Conservation (phyloP, 306 rosid genomes). For the Urtica urens region DNA sequence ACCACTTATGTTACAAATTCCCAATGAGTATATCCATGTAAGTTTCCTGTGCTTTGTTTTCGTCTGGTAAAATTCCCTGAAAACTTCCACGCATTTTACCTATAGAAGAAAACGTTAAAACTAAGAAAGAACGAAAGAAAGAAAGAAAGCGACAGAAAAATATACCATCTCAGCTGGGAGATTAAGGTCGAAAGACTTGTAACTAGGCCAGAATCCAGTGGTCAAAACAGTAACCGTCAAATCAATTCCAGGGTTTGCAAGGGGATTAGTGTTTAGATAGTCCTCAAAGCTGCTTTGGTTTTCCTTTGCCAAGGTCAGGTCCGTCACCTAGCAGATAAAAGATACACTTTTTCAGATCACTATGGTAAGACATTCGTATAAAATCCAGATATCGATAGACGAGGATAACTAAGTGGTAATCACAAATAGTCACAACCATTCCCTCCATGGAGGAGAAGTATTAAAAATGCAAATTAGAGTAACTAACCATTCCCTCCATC, state of each 20-base stretch:
- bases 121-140: background rate
- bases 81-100: conserved; percentile 41
- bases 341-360: background rate
- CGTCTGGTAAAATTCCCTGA: conserved; percentile 38
- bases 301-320: conserved; percentile 41
- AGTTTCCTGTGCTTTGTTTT: conserved; percentile 46
- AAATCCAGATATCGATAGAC: too few relatives aligned
- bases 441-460: too few relatives aligned
- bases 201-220: conserved; percentile 49
- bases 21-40: conserved; percentile 42
- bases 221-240: conserved; percentile 45
- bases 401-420: too few relatives aligned
- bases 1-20: conserved; percentile 39
- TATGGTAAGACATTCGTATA: background rate
- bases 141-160: background rate
- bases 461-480: too few relatives aligned
- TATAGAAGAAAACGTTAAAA: conserved; percentile 4
- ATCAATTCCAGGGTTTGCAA: conserved; percentile 33
- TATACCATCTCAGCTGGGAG: conserved; percentile 43
- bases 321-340: conserved; percentile 28
- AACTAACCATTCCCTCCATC: conserved; percentile 48
- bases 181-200: conserved; percentile 43
- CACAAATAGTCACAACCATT: too few relatives aligned
- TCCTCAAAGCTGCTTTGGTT: conserved; percentile 41
- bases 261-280: conserved; percentile 24